Base-by-base conservation (phyloP, 23 red algal species). In the Gracilaria gracilis region DNA sequence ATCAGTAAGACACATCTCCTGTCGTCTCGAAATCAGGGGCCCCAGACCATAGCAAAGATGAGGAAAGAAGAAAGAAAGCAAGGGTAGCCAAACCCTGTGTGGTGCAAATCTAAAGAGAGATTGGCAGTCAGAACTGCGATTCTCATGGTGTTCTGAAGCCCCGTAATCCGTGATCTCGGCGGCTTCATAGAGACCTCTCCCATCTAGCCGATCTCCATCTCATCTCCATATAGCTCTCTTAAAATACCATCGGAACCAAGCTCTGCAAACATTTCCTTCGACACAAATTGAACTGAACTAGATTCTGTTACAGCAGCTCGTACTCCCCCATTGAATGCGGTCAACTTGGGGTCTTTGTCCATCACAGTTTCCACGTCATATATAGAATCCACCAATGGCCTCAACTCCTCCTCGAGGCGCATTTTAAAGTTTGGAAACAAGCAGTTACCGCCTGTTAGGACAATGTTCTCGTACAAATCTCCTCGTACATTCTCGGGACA, bases 401-500 rank as follows among this genome's bases (percentile, higher is more conserved):
- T 80, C 32, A 98, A 49, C 53, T 98, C 96, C 9, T 19, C 19
- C 24, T 61, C 75, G 37, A 98, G 62, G 2, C 96, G 91, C 25
- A 81, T 47, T 24, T 46, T 53, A 80, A 98, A 95, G 36, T 90
- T 90, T 58, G 42, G 67, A 46, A 98, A 81, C 39, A 74, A 23
- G 37, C 86, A 89, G 76, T 85, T 92, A 5, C 96, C 92, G 35
- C 96, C 96, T 17, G 79, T 90, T 15, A 95, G 87, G 16, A 98
- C 61, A 12, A 98, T 82, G 65, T 93, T 93, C n/a, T 57, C 86
- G 65, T 88, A 93, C 75, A 98, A 62, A 24, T 88, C 66, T 7
- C 86, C 62, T 11, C 73, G 76, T 17, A 82, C 37, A 9, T 80
- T 4, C n/a, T 75, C 49, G 0, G 90, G 91, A 20, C 83, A 85